Base-by-base conservation (phyloP, 495 filamentous ascomycete genomes). In the Jackrogersella multiformis region DNA sequence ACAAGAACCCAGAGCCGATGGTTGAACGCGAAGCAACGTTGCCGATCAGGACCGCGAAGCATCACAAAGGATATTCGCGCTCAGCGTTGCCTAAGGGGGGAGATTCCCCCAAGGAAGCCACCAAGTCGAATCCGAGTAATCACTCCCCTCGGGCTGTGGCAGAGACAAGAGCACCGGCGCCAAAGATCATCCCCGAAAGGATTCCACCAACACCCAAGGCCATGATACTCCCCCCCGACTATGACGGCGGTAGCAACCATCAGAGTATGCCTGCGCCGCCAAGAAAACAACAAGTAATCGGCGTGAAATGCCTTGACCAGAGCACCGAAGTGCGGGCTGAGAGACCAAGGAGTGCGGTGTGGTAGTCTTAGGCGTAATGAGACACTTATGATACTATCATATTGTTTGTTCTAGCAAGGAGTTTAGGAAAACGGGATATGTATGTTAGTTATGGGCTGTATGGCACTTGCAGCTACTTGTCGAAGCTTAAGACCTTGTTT, bases 121-220 rank as follows among this genome's bases (percentile, higher is more conserved):
- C 26, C 7, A 26, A 44, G 10, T 38, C 54, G 9, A 58, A 13
- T 30, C 44, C 54, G 16, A 51, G 9, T 13, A 16, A 0, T 26
- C n/a, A 18, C 8, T 35, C 15, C 24, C 45, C 63, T 16, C 38
- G 48, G 1, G 0, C 39, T 16, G 24, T 13, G 1, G 18, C 36
- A 24, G 62, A 59, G 55, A 30, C 38, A 5, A 53, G 21, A 18
- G 32, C 41, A 13, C 23, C 45, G 10, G 23, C 46, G 20, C 39
- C 55, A 1, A 66, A 64, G 49, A 16, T 36, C 2, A 13, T 60
- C 21, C 56, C 46, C 13, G 53, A 46, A 34, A 46, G 54, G 12
- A 35, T 64, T 13, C 60, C 66, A 16, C 59, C 66, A 15, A 69
- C 66, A 9, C 66, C 66, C n/a, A 69, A 69, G 56, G 59, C 66